Conservation (phyloP, 2,329 filamentous ascomycete genomes). For the Pseudogymnoascus sp. region DNA sequence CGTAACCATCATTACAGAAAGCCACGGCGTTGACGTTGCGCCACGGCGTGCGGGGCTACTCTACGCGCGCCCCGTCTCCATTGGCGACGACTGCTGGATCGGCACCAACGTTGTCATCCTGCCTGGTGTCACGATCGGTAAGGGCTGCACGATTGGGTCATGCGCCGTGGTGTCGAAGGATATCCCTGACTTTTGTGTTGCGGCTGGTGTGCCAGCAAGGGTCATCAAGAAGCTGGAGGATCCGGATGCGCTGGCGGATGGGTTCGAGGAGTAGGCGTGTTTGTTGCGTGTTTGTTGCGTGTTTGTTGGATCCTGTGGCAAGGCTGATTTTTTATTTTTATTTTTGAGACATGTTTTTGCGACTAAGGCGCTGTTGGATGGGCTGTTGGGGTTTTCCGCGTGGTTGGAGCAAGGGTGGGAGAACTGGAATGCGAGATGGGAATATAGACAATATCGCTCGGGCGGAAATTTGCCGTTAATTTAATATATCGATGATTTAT, state of each 20-base stretch:
- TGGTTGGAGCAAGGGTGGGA: not conserved
- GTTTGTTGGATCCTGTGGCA: not conserved
- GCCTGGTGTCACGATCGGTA: slow-evolving; percentile 44
- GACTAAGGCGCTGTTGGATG: not conserved
- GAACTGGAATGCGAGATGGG: not conserved
- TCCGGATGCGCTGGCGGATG: not conserved
- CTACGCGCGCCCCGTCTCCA: slow-evolving; percentile 38
- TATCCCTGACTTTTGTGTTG: slow-evolving; percentile 15
- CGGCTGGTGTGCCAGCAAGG: slow-evolving; percentile 18
- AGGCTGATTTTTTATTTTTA: not conserved
- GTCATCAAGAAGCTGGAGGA: slow-evolving; percentile 9
- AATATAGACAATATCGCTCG: not conserved
- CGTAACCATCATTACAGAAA: slow-evolving; percentile 61
- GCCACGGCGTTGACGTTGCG: slow-evolving; percentile 58
- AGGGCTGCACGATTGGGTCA: slow-evolving; percentile 43
- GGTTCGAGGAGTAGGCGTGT: not conserved
- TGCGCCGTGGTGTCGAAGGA: slow-evolving; percentile 41
- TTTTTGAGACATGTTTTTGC: not conserved
- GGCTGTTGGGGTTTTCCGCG: not conserved
- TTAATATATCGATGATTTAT: slow-evolving; percentile 5
- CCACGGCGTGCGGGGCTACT: slow-evolving; percentile 45
- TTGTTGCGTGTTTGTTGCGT: not conserved
- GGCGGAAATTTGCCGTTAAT: not conserved
- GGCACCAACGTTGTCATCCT: slow-evolving; percentile 42
- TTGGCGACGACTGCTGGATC: slow-evolving; percentile 49